Conservation (phyloP, 106 monocot genomes). For the Hemerocallis citrina region DNA sequence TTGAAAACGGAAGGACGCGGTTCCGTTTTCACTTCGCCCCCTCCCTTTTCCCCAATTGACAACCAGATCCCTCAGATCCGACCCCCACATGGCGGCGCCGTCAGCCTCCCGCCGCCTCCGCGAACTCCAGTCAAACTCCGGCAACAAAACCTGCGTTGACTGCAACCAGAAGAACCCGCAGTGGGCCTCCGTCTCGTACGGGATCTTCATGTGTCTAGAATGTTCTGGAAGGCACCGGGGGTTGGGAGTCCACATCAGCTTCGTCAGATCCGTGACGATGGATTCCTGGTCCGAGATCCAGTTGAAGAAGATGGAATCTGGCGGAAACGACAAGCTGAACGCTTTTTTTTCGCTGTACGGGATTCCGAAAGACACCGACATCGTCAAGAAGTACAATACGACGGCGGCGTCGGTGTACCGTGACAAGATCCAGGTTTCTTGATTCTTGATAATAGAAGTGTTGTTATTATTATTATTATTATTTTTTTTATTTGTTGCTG, state of each 20-base stretch:
- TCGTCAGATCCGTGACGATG: slow-evolving; percentile 70
- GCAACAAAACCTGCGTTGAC: slow-evolving; percentile 72
- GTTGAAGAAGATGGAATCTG: slow-evolving; percentile 80
- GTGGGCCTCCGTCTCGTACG: slow-evolving; percentile 67
- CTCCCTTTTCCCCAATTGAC: not conserved
- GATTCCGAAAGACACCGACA: slow-evolving; percentile 64
- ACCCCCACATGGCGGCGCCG: slow-evolving; percentile 15
- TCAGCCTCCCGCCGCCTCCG: slow-evolving; percentile 65
- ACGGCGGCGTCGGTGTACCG: slow-evolving; percentile 58
- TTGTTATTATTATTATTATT: too few relatives aligned
- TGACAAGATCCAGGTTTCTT: slow-evolving; percentile 46
- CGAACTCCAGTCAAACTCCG: slow-evolving; percentile 52
- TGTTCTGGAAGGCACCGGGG: slow-evolving; percentile 69
- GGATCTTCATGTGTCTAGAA: slow-evolving; percentile 74
- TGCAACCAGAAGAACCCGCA: slow-evolving; percentile 70
- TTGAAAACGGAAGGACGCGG: not conserved
- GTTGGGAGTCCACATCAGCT: slow-evolving; percentile 60
- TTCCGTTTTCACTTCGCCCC: not conserved
- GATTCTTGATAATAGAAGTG: not conserved
- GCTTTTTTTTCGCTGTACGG: slow-evolving; percentile 50
- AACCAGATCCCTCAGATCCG: not conserved
- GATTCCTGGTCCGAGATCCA: slow-evolving; percentile 91
- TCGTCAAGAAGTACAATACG: slow-evolving; percentile 75
- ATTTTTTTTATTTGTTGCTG: too few relatives aligned
- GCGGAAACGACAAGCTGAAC: slow-evolving; percentile 79